phyloP scores from a whole-genome alignment of 2,329 filamentous ascomycete species.

The Microcyclospora tardicrescens region DNA sequence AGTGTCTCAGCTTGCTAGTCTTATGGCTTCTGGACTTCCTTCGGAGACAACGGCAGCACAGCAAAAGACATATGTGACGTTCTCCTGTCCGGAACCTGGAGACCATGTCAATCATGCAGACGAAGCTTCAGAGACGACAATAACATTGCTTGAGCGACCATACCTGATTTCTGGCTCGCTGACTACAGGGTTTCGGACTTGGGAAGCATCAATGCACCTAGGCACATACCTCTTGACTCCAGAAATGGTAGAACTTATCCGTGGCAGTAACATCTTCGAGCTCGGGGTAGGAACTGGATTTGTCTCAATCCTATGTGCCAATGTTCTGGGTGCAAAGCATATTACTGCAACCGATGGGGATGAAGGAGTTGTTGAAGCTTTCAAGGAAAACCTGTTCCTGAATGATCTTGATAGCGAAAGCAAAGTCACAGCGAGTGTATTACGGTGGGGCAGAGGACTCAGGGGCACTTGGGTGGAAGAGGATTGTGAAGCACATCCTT shows the following conservation, averaged over 20 bases:
- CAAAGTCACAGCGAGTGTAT: constrained; percentile 38
- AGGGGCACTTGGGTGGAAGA: constrained; percentile 46
- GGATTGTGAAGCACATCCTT: constrained; percentile 30
- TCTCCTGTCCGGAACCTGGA: constrained; percentile 31
- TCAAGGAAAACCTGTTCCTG: constrained; percentile 55
- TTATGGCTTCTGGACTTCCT: constrained; percentile 52
- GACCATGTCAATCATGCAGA: constrained; percentile 6
- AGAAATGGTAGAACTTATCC: constrained; percentile 30
- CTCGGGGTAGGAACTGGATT: constrained; percentile 68
- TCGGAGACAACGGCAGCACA: constrained; percentile 54
- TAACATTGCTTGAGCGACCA: constrained; percentile 58
- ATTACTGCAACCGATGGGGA: constrained; percentile 64
- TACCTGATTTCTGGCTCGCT: constrained; percentile 56
- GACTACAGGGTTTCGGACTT: constrained; percentile 66
- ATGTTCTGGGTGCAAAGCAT: constrained; percentile 45
- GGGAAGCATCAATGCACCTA: constrained; percentile 67
- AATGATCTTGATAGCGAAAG: constrained; percentile 47
- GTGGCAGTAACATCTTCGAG: constrained; percentile 51
- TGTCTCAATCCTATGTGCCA: constrained; percentile 60
- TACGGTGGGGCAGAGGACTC: constrained; percentile 53
- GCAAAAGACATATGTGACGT: constrained; percentile 63
- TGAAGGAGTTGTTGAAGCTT: constrained; percentile 53
- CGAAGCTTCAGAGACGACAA: constrained; percentile 11
- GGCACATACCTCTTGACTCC: constrained; percentile 50
- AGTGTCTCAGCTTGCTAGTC: constrained; percentile 52